Conservation (phyloP, 2,329 filamentous ascomycete genomes). For the Colletotrichum sp. region DNA sequence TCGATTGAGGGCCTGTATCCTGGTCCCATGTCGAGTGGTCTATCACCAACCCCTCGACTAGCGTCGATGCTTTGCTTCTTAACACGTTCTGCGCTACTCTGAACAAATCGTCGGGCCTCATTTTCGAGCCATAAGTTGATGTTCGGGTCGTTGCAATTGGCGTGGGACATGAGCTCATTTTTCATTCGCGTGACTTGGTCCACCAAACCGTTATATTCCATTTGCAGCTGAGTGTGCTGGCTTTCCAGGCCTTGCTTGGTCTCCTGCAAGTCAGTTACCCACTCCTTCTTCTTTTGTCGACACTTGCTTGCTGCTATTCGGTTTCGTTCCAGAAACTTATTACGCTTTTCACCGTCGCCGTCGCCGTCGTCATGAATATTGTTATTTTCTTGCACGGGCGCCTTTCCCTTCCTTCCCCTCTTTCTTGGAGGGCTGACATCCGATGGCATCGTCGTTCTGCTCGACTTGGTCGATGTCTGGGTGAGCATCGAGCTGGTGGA, state of each 20-base stretch:
- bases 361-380: not conserved
- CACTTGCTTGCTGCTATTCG: slow-evolving; percentile 77
- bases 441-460: slow-evolving; percentile 22
- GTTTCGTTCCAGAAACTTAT: slow-evolving; percentile 72
- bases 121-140: slow-evolving; percentile 60
- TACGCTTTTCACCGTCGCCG: slow-evolving; percentile 49
- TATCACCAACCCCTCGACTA: not conserved
- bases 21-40: not conserved
- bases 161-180: slow-evolving; percentile 57
- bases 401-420: slow-evolving; percentile 29
- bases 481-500: slow-evolving; percentile 1
- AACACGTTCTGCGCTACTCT: slow-evolving; percentile 32
- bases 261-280: slow-evolving; percentile 55
- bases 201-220: slow-evolving; percentile 46
- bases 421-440: slow-evolving; percentile 25
- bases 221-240: slow-evolving; percentile 46
- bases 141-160: slow-evolving; percentile 55
- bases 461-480: slow-evolving; percentile 3
- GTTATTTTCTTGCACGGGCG: slow-evolving; percentile 20
- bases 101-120: slow-evolving; percentile 55
- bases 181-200: slow-evolving; percentile 53
- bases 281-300: slow-evolving; percentile 69
- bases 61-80: slow-evolving; percentile 12
- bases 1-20: slow-evolving; percentile 14
- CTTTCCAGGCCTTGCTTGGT: slow-evolving; percentile 48